Base-by-base conservation (phyloP, 2,329 filamentous ascomycete species). In the Rosellinia necatrix region DNA sequence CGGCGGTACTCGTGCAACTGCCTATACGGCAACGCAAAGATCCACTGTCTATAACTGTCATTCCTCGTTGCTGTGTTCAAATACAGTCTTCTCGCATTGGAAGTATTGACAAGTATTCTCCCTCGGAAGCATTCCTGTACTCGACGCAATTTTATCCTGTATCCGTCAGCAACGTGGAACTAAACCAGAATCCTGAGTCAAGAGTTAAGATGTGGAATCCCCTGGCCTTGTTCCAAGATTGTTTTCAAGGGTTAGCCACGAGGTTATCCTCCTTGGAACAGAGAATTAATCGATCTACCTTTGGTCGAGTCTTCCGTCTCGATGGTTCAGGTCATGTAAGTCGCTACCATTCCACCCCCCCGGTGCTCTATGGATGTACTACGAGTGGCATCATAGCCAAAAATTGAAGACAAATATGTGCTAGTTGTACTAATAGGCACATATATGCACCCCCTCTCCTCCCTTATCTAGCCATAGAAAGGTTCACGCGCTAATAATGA, bases 281-380 rank as follows among this genome's bases (percentile, higher is more conserved):
- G 9, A 60, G 59, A 24, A 66, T 71, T 49, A 73, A 71, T 30
- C 29, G 49, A 24, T 76, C 75, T 1, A 76, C 73, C 0, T 76
- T 85, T 62, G 82, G 82, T 56, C 75, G 75, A 57, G 78, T 81
- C 60, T 88, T 89, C 69, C 80, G 82, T 52, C 78, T 89, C 13
- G 84, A 86, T 61, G 83, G 83, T 47, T 86, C 79, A 48, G 84
- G 84, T 64, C 85, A 88, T 76, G 84, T 86, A 75, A 72, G 80
- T 75, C n/a, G 10, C 35, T 24, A 19, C 25, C 15, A 24, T 19
- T 19, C 34, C 47, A 6, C 40, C 48, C 53, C 38, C 29, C 30
- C 27, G 15, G 10, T 13, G 38, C 12, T n/a, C n/a, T n/a, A n/a
- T n/a, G n/a, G n/a, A n/a, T n/a, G n/a, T n/a, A n/a, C n/a, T n/a